Base-by-base conservation (phyloP, 805 yeast genomes). In the Debaryomyces prosopidis region DNA sequence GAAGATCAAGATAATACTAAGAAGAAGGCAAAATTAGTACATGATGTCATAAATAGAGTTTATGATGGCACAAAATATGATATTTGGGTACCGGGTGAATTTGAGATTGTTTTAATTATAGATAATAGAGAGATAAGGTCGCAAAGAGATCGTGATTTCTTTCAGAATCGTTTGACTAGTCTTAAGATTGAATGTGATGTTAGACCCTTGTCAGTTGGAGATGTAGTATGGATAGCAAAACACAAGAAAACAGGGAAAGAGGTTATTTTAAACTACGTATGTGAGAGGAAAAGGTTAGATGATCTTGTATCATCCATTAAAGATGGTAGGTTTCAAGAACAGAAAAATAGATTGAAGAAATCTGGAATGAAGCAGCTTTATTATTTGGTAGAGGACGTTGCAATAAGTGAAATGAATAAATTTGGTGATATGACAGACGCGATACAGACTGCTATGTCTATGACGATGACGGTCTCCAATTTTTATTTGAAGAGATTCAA, bases 251-350 rank as follows among this genome's bases (percentile, higher is more conserved):
- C 87, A 0, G 75, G 77, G 1, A 76, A 77, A 43, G 84, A 84
- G 44, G 89, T 84, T 4, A 85, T 88, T 0, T 65, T 94, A 14
- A 87, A 92, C 60, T 84, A 81, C 49, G 85, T 94, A n/a, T 77
- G 92, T 38, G 99, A 94, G 68, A 74, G 99, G 32, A 94, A 94
- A 65, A 70, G 97, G 45, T 65, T 91, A 36, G 96, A 89, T 59
- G 99, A 94, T 71, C 75, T 94, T 55, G 86, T 86, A 0, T 59
- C 73, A 28, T 87, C 96, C 42, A 89, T 94, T 38, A 77, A 79
- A 48, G 99, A 94, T 65, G 96, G 96, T 2, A 69, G 99, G 40
- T 90, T 86, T 57, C 73, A 75, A 44, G 99, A 94, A 60, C 99
- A 94, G 60, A 91, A 92, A 59, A 67, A 76, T 14, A 75, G 99